A percentile compares a stretch with the other conserved stretches of the same genome.
phyloP scores from a whole-genome alignment of 352 stramenopile genomes.

The Globisporangium nodosum region DNA sequence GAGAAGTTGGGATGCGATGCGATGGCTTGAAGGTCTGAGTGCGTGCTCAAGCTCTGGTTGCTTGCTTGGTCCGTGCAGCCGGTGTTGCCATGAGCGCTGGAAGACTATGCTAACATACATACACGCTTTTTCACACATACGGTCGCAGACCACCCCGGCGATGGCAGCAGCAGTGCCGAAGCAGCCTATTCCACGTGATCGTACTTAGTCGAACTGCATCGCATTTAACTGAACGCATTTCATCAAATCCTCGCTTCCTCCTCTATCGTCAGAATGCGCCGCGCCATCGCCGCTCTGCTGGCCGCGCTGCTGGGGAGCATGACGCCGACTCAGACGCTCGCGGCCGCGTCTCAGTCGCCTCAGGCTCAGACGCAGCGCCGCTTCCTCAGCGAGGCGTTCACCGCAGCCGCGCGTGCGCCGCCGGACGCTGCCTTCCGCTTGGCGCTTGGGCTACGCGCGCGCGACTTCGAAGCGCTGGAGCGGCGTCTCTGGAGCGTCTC shows the following conservation, averaged over 20 bases:
- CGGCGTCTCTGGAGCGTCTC: slow-evolving; percentile 44
- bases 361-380: slow-evolving; percentile 5
- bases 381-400: slow-evolving; percentile 28
- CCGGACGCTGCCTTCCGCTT: slow-evolving; percentile 43
- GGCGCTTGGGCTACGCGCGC: slow-evolving; percentile 39
- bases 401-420: slow-evolving; percentile 19
- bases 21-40: not conserved
- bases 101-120: too few species aligned
- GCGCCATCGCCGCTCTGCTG: not conserved
- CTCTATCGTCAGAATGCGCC: too few species aligned
- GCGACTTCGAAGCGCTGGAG: slow-evolving; percentile 51
- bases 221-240: too few species aligned
- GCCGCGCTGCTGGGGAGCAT: not conserved
- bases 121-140: too few species aligned
- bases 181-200: too few species aligned
- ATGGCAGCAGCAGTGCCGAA: too few species aligned
- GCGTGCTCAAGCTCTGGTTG: too few species aligned
- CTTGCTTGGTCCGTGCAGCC: too few species aligned
- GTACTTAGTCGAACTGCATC: not conserved
- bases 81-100: too few species aligned
- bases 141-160: too few species aligned
- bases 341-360: not conserved
- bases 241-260: too few species aligned
- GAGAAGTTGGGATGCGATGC: not conserved
- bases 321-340: not conserved